Evolutionary conservation across 1,284 basidiomycete genomes (phyloP).

Genomic region (Peniophora sp.): DNA sequence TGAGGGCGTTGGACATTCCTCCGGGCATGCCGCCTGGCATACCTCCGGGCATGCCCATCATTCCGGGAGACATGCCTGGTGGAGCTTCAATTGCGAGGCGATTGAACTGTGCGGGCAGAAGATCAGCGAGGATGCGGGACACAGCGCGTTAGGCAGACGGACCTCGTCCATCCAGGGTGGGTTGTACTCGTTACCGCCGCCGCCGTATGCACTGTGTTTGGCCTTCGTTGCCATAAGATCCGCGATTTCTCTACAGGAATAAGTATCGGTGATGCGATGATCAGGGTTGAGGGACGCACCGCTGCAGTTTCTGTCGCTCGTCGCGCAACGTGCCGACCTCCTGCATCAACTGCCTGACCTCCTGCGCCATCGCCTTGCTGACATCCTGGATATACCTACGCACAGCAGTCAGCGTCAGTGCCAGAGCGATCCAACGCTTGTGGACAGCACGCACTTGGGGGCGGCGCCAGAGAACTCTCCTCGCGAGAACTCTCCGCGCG

Average conservation of each 20-base stretch:
- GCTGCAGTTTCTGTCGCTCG: slow-evolving; percentile 61
- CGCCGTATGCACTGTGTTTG: too few relatives aligned
- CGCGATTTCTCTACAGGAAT: slow-evolving; percentile 54
- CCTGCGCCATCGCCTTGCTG: slow-evolving; percentile 28
- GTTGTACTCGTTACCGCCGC: slow-evolving; percentile 59
- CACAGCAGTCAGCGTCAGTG: too few relatives aligned
- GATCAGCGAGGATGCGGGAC: slow-evolving; percentile 1
- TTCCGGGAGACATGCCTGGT: too few relatives aligned
- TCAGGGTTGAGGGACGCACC: slow-evolving; percentile 51
- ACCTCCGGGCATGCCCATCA: too few relatives aligned
- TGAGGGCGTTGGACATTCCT: too few relatives aligned
- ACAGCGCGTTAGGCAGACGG: slow-evolving; percentile 12
- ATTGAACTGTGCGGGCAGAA: slow-evolving; percentile 8
- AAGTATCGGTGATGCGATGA: too few relatives aligned
- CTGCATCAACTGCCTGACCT: slow-evolving; percentile 36
- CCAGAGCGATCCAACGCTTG: too few relatives aligned
- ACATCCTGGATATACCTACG: slow-evolving; percentile 61
- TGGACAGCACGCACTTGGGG: too few relatives aligned
- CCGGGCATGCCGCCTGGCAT: too few relatives aligned
- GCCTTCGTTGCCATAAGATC: slow-evolving; percentile 70
- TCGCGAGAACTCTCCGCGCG: too few relatives aligned
- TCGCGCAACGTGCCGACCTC: slow-evolving; percentile 73
- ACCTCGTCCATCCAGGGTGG: slow-evolving; percentile 59
- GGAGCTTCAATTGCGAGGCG: slow-evolving; percentile 11
- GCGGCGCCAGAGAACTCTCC: too few relatives aligned